Evolutionary conservation across 768 basidiomycete genomes (phyloP).

Genomic region (Lactifluus rugatus): DNA sequence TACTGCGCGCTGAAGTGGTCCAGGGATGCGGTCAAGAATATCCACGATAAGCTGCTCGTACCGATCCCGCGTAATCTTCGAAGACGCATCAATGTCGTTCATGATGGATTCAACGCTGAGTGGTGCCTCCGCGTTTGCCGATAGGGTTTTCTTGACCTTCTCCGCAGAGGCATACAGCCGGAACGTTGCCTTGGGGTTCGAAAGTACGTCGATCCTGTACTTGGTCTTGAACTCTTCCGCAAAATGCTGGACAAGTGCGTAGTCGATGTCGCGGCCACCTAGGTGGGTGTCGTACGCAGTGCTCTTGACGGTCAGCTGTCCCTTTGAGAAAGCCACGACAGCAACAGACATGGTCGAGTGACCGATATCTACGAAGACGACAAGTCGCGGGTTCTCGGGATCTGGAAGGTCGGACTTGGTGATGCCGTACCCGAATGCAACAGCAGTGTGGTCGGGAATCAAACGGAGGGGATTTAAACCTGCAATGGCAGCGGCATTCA

Average conservation of each 20-base stretch:
- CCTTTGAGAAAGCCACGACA: slow-evolving; percentile 90
- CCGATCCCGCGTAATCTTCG: slow-evolving; percentile 71
- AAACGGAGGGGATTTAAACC: slow-evolving; percentile 86
- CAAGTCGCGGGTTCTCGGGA: slow-evolving; percentile 68
- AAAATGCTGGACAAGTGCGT: slow-evolving; percentile 82
- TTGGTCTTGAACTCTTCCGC: slow-evolving; percentile 88
- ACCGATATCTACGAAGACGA: slow-evolving; percentile 93
- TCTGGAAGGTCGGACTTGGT: slow-evolving; percentile 95
- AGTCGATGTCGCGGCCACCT: slow-evolving; percentile 95
- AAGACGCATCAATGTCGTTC: slow-evolving; percentile 90
- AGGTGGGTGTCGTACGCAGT: slow-evolving; percentile 90
- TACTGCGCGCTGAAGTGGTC: slow-evolving; percentile 71
- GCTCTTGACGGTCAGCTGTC: slow-evolving; percentile 76
- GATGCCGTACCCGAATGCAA: slow-evolving; percentile 96
- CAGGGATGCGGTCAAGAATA: slow-evolving; percentile 67
- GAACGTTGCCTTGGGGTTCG: slow-evolving; percentile 88
- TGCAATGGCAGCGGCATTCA: slow-evolving; percentile 85
- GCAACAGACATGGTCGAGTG: slow-evolving; percentile 84
- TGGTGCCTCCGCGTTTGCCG: slow-evolving; percentile 83
- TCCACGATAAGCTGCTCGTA: slow-evolving; percentile 70
- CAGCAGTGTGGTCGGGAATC: slow-evolving; percentile 95
- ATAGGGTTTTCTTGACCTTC: slow-evolving; percentile 91
- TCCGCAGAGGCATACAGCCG: slow-evolving; percentile 83
- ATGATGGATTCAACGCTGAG: slow-evolving; percentile 93
- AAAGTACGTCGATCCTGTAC: slow-evolving; percentile 94